These are phyloP conservation scores for Alternaria solani DNA, from an alignment of 2,329 filamentous ascomycete species.

Conservation along the genomic window DNA sequence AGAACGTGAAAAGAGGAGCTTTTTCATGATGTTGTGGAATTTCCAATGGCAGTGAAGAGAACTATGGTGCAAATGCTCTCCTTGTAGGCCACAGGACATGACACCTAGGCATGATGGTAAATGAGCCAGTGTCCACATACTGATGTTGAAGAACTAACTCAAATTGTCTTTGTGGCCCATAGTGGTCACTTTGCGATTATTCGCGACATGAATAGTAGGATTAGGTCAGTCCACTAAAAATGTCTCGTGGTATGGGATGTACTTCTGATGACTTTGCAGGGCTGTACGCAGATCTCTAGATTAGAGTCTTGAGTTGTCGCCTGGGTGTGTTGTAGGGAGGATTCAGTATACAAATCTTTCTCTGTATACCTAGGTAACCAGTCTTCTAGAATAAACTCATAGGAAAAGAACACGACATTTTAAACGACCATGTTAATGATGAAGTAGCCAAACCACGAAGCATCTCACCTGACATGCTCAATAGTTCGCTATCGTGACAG, in stretches of 20 bases:
- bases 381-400: background rate
- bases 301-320: background rate
- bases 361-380: background rate
- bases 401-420: background rate
- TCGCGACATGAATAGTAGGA: conserved; percentile 21
- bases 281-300: background rate
- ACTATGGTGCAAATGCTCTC: background rate
- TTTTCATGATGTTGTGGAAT: background rate
- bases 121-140: background rate
- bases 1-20: background rate
- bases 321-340: background rate
- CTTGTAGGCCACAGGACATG: background rate
- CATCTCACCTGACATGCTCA: background rate
- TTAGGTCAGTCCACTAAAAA: conserved; percentile 34
- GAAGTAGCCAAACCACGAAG: background rate
- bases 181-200: conserved; percentile 23
- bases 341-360: background rate
- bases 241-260: conserved; percentile 31
- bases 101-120: background rate
- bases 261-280: background rate
- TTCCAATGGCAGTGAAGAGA: background rate
- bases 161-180: background rate
- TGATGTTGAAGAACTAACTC: background rate
- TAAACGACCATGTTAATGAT: background rate
- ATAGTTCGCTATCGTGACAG: background rate